Conservation (phyloP, 495 filamentous ascomycete species). For the Xylaria scruposa region DNA sequence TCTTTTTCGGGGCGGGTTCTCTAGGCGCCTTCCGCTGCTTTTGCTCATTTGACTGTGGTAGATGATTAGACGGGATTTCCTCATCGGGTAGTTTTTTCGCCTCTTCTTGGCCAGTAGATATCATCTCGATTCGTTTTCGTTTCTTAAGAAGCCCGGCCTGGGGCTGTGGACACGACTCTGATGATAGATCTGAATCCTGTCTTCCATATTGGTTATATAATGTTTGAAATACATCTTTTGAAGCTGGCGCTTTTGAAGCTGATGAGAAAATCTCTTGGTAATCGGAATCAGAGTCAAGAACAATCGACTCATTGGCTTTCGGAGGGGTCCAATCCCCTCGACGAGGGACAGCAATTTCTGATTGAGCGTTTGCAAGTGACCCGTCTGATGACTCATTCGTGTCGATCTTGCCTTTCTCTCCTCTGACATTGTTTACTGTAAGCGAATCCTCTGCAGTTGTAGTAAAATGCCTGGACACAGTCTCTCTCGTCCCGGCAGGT, state of each 20-base stretch:
- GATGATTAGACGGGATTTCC: conserved; percentile 19
- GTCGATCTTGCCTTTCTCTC: background rate
- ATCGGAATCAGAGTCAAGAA: conserved; percentile 34
- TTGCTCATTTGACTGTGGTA: conserved; percentile 32
- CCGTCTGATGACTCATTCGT: conserved; percentile 24
- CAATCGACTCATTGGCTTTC: conserved; percentile 34
- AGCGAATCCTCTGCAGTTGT: conserved; percentile 26
- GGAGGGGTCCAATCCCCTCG: conserved; percentile 67
- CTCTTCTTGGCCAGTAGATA: conserved; percentile 38
- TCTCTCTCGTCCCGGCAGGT: conserved; percentile 35
- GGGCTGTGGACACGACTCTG: background rate
- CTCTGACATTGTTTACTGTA: background rate
- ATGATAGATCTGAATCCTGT: conserved; percentile 23
- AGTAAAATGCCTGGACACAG: conserved; percentile 47
- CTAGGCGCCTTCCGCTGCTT: conserved; percentile 54
- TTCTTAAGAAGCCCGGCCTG: conserved; percentile 49
- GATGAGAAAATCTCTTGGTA: conserved; percentile 38
- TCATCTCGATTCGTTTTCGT: conserved; percentile 57
- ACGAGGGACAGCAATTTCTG: conserved; percentile 56
- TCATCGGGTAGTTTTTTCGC: conserved; percentile 1
- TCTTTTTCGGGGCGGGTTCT: conserved; percentile 64
- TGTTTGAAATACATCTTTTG: conserved; percentile 42
- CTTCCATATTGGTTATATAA: conserved; percentile 44
- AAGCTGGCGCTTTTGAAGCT: conserved; percentile 8
- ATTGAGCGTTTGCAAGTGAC: conserved; percentile 36